Evolutionary conservation across 192 early-diverging fungal genomes (phyloP).

Genomic region (Phycomyces nitens): DNA sequence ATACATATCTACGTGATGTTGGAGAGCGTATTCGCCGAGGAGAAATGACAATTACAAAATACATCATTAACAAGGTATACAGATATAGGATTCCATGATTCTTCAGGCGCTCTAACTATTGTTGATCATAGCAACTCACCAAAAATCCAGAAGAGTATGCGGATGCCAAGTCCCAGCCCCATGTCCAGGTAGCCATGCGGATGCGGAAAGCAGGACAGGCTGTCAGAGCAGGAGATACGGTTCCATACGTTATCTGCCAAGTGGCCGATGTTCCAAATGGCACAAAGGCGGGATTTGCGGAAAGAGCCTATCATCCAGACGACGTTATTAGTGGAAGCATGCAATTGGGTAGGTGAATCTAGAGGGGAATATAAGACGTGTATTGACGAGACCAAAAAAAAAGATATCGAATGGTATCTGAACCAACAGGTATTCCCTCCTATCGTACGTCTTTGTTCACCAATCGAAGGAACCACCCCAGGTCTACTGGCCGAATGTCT

Average conservation of each 20-base stretch:
- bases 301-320: conserved; percentile 78
- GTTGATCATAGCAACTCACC: conserved; percentile 67
- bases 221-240: conserved; percentile 80
- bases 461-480: conserved; percentile 83
- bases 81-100: neutral
- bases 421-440: conserved; percentile 90
- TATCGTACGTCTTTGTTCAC: conserved; percentile 73
- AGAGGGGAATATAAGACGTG: neutral
- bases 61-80: conserved; percentile 82
- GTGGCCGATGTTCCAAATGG: conserved; percentile 30
- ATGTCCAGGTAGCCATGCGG: conserved; percentile 90
- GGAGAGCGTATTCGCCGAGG: conserved; percentile 68
- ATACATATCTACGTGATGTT: conserved; percentile 65
- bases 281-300: conserved; percentile 53
- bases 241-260: conserved; percentile 89
- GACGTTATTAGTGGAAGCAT: conserved; percentile 64
- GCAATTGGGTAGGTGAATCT: conserved; percentile 41
- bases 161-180: conserved; percentile 84
- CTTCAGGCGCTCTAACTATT: too few relatives aligned
- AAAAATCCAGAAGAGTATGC: conserved; percentile 90
- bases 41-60: conserved; percentile 75
- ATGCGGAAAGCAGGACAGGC: conserved; percentile 67
- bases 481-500: conserved; percentile 77
- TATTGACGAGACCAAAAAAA: too few relatives aligned
- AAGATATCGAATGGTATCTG: conserved; percentile 90